Evolutionary conservation across 148 eudicot genomes (phyloP).

Genomic region (Fagopyrum esculentum): DNA sequence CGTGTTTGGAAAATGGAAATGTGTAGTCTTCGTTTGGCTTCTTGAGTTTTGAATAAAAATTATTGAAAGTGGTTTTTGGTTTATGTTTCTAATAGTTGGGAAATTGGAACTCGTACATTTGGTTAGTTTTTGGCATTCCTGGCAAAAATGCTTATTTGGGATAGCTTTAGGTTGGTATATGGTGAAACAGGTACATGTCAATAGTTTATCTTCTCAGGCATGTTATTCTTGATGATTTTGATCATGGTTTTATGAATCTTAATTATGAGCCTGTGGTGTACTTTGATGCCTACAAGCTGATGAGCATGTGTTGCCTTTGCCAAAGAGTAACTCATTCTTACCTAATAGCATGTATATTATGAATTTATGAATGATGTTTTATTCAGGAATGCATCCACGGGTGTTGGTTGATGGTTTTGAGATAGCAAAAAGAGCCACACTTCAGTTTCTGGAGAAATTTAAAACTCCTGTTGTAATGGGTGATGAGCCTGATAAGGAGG

Average conservation of each 20-base stretch:
- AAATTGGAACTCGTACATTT: background rate
- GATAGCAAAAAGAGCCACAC: slow-evolving; percentile 92
- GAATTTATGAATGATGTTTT: background rate
- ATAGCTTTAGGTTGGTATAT: background rate
- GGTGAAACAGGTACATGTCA: background rate
- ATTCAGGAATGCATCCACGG: slow-evolving; percentile 93
- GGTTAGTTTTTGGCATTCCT: background rate
- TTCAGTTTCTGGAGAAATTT: slow-evolving; percentile 78
- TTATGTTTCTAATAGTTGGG: background rate
- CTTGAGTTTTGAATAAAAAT: background rate
- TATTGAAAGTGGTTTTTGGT: background rate
- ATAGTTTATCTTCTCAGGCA: background rate
- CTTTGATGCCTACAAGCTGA: background rate
- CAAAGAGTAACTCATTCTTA: background rate
- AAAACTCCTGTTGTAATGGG: slow-evolving; percentile 97
- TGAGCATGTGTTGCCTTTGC: background rate
- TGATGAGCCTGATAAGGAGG: slow-evolving; percentile 86
- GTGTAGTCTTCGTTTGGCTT: background rate
- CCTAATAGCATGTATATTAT: background rate
- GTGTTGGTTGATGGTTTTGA: slow-evolving; percentile 95
- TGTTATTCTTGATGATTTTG: background rate
- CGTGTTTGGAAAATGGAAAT: background rate
- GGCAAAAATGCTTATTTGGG: background rate
- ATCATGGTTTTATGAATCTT: background rate
- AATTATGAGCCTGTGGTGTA: background rate